A percentile compares a stretch with the other conserved stretches of the same genome.
Conservation (phyloP, 495 filamentous ascomycete species). For the Xylaria nigripes region DNA sequence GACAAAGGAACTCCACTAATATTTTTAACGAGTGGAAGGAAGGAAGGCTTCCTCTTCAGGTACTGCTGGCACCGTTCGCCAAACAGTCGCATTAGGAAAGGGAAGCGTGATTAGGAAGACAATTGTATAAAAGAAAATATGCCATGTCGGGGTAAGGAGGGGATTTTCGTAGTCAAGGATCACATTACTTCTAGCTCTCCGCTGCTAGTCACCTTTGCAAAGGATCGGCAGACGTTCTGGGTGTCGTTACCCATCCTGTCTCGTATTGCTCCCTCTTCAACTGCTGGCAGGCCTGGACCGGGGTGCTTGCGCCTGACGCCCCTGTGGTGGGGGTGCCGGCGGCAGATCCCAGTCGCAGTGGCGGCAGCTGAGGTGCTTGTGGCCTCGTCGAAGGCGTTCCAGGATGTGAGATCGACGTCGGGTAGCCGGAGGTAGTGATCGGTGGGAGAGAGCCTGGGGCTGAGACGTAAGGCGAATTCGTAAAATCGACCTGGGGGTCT, state of each 20-base stretch:
- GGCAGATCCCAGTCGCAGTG: conserved; percentile 35
- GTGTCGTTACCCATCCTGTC: conserved; percentile 39
- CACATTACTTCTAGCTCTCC: not conserved
- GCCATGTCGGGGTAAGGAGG: not conserved
- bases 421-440: conserved; percentile 24
- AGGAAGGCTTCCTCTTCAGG: not conserved
- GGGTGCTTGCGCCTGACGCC: conserved; percentile 20
- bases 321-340: conserved; percentile 24
- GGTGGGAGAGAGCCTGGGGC: conserved; percentile 30
- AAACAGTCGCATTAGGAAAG: not conserved
- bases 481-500: conserved; percentile 35
- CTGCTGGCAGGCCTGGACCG: conserved; percentile 21
- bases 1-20: conserved; percentile 8
- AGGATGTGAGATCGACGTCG: conserved; percentile 31
- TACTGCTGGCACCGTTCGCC: not conserved
- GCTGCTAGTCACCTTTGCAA: not conserved
- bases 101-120: not conserved
- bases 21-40: not conserved
- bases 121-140: not conserved
- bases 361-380: conserved; percentile 34
- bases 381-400: conserved; percentile 32
- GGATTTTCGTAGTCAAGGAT: not conserved
- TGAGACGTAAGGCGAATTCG: conserved; percentile 29
- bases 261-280: conserved; percentile 32
- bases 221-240: conserved; percentile 22